Conservation (phyloP, 2,329 filamentous ascomycete species). For the Delphinella strobiligena region DNA sequence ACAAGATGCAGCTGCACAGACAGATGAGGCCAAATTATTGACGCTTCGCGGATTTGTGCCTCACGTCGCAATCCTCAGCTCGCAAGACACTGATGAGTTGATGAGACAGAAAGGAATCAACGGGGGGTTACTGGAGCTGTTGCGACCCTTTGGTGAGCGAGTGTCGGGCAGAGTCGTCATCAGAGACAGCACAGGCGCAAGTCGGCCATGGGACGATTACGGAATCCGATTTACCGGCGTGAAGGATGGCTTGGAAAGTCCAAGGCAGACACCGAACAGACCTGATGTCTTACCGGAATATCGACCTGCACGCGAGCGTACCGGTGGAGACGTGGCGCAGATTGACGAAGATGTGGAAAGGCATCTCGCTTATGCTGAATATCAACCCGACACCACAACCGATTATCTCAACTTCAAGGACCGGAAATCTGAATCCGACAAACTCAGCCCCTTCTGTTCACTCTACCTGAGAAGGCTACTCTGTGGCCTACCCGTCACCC, state of each 20-base stretch:
- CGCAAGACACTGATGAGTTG: slow-evolving; percentile 70
- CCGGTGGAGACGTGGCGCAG: slow-evolving; percentile 47
- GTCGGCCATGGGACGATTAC: slow-evolving; percentile 78
- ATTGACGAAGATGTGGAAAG: slow-evolving; percentile 72
- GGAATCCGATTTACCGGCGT: slow-evolving; percentile 74
- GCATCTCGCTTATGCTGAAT: slow-evolving; percentile 65
- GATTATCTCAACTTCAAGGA: slow-evolving; percentile 32
- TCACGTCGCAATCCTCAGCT: slow-evolving; percentile 77
- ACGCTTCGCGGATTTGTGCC: slow-evolving; percentile 81
- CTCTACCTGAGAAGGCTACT: slow-evolving; percentile 74
- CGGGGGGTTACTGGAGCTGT: slow-evolving; percentile 68
- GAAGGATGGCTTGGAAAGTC: slow-evolving; percentile 36
- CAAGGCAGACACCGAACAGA: slow-evolving; percentile 17
- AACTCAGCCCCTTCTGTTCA: slow-evolving; percentile 52
- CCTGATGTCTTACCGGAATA: slow-evolving; percentile 18
- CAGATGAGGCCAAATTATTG: slow-evolving; percentile 48
- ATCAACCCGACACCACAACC: slow-evolving; percentile 25
- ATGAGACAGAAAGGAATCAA: slow-evolving; percentile 73
- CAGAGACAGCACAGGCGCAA: slow-evolving; percentile 77
- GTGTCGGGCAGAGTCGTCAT: slow-evolving; percentile 81
- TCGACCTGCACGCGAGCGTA: slow-evolving; percentile 26
- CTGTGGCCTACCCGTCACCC: slow-evolving; percentile 63
- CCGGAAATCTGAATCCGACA: slow-evolving; percentile 13
- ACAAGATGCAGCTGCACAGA: slow-evolving; percentile 25
- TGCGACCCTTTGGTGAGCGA: slow-evolving; percentile 82